These are phyloP conservation scores for Aspergillus wentii DNA, from an alignment of 495 filamentous ascomycete genomes.

Conservation along the genomic window DNA sequence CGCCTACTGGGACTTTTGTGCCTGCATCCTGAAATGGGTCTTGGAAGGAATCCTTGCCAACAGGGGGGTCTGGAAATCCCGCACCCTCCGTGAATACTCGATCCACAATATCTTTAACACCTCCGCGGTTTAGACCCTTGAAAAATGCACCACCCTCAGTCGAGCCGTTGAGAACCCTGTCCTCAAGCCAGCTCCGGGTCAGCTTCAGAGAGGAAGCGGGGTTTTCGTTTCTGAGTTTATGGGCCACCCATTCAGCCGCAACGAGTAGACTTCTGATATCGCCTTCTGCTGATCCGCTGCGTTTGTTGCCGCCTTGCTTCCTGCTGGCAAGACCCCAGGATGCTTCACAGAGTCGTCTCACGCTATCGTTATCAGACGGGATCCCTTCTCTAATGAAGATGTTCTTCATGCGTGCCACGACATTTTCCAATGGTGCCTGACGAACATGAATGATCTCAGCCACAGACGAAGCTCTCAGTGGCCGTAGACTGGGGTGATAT, in stretches of 20 bases:
- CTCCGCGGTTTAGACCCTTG: constrained; percentile 72
- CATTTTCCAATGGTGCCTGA: constrained; percentile 79
- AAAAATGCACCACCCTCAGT: constrained; percentile 71
- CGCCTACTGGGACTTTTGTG: constrained; percentile 40
- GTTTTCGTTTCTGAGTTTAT: constrained; percentile 59
- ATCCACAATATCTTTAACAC: constrained; percentile 75
- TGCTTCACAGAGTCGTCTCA: constrained; percentile 84
- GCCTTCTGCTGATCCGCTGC: constrained; percentile 65
- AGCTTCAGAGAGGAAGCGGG: constrained; percentile 42
- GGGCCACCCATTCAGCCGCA: constrained; percentile 90
- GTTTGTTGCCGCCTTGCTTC: constrained; percentile 48
- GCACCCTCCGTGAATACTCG: constrained; percentile 83
- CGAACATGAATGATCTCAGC: constrained; percentile 93
- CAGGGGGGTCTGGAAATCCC: constrained; percentile 64
- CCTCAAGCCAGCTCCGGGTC: constrained; percentile 80
- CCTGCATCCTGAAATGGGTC: constrained; percentile 25
- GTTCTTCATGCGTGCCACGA: constrained; percentile 72
- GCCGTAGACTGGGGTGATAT: constrained; percentile 86
- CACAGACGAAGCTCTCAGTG: constrained; percentile 69
- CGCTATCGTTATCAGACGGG: constrained; percentile 77
- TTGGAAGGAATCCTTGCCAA: constrained; percentile 25
- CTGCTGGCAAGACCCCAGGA: constrained; percentile 79
- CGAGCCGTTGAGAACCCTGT: constrained; percentile 64
- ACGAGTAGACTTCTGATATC: constrained; percentile 92
- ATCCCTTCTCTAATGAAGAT: constrained; percentile 87